Percentiles rank a stretch among this genome's conserved stretches.
Evolutionary conservation across 78 protist species (phyloP).

Genomic region (Tieghemostelium lacteum): DNA sequence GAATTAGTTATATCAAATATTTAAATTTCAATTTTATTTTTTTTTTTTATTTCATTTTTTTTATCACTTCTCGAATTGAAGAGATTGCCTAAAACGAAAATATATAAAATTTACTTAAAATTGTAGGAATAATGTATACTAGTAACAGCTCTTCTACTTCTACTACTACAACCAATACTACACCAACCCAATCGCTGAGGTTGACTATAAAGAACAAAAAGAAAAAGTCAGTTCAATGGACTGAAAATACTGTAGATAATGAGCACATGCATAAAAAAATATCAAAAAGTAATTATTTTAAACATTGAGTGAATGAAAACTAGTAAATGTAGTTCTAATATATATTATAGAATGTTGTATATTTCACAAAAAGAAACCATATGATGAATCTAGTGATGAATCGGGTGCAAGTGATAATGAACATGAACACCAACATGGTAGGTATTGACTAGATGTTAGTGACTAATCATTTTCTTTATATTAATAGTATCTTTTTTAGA

Average conservation of each 20-base stretch:
- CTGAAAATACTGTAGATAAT: constrained; percentile 50
- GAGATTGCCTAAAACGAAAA: too few relatives aligned
- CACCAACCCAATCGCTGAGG: not conserved
- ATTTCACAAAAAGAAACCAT: constrained; percentile 76
- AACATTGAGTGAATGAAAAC: not conserved
- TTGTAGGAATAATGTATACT: not conserved
- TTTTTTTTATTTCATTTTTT: not conserved
- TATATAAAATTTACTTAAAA: too few relatives aligned
- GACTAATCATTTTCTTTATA: too few relatives aligned
- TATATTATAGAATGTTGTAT: constrained; percentile 50
- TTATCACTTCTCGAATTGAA: too few relatives aligned
- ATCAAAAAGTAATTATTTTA: constrained; percentile 45
- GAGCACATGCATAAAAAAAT: constrained; percentile 42
- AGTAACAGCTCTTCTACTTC: not conserved
- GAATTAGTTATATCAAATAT: not conserved
- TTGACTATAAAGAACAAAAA: constrained; percentile 35
- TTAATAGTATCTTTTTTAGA: too few relatives aligned
- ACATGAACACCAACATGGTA: not conserved
- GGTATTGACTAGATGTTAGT: too few relatives aligned
- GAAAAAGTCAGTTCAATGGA: constrained; percentile 70
- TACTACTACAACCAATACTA: not conserved
- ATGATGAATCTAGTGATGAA: constrained; percentile 73
- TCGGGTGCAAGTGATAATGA: not conserved
- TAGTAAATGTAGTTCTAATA: not conserved
- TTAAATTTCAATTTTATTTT: not conserved